A percentile compares a stretch with the other conserved stretches of the same genome.
Evolutionary conservation across 495 filamentous ascomycete species (phyloP).

Genomic region (Penicillium samsonianum): DNA sequence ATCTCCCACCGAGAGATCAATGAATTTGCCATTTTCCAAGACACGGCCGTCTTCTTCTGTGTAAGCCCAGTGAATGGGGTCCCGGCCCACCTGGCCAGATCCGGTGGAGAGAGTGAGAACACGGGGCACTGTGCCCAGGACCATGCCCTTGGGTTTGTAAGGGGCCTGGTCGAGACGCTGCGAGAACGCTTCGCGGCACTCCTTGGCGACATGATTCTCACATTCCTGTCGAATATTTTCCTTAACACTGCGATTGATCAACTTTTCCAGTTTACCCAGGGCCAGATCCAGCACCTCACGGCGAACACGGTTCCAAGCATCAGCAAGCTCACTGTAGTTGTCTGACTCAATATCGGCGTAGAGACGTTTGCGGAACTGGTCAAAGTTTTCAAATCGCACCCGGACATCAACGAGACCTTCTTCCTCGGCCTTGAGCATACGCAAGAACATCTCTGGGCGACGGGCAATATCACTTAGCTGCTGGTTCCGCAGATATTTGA

Average conservation of each 20-base stretch:
- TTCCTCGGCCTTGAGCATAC: slow-evolving; percentile 95
- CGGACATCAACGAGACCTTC: slow-evolving; percentile 87
- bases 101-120: slow-evolving; percentile 86
- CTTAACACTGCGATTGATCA: slow-evolving; percentile 88
- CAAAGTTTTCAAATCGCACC: slow-evolving; percentile 71
- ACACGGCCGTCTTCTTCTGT: slow-evolving; percentile 91
- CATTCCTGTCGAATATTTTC: slow-evolving; percentile 89
- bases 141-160: slow-evolving; percentile 92
- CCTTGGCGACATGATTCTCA: slow-evolving; percentile 80
- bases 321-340: slow-evolving; percentile 90
- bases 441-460: slow-evolving; percentile 83
- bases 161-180: slow-evolving; percentile 92
- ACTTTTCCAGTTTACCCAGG: slow-evolving; percentile 73
- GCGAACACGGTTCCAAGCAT: slow-evolving; percentile 89
- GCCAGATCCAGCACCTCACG: slow-evolving; percentile 81
- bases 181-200: slow-evolving; percentile 80
- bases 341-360: slow-evolving; percentile 86
- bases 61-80: slow-evolving; percentile 87
- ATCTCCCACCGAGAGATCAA: slow-evolving; percentile 72
- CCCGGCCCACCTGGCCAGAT: slow-evolving; percentile 64
- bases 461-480: slow-evolving; percentile 75
- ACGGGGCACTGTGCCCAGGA: slow-evolving; percentile 81
- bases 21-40: slow-evolving; percentile 82
- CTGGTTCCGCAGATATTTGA: slow-evolving; percentile 93
- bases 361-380: slow-evolving; percentile 69